These are phyloP conservation scores for Acorus calamus DNA, from an alignment of 106 monocot genomes.

Conservation along the genomic window DNA sequence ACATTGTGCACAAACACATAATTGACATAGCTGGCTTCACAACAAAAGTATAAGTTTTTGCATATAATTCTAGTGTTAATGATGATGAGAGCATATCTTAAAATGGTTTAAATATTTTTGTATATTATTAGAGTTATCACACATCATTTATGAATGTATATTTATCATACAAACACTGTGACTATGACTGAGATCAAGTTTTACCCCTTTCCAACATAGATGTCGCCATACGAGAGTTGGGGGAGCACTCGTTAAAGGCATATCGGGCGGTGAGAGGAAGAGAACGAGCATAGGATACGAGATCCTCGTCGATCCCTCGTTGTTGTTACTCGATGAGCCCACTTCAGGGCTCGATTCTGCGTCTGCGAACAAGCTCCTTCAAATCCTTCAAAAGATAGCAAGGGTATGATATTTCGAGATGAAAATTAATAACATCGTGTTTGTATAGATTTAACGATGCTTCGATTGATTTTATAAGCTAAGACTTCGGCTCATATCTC, in stretches of 20 bases:
- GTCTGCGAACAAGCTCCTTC: slow-evolving; percentile 76
- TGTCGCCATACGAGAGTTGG: slow-evolving; percentile 83
- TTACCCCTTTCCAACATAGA: slow-evolving; percentile 17
- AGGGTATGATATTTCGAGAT: slow-evolving; percentile 19
- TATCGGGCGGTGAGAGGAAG: slow-evolving; percentile 95
- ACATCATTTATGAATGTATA: too few species aligned
- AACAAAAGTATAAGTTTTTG: too few species aligned
- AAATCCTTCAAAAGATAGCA: slow-evolving; percentile 56
- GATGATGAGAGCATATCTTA: too few species aligned
- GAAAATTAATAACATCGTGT: neutral
- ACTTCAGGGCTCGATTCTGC: slow-evolving; percentile 93
- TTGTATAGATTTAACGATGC: neutral
- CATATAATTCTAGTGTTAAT: too few species aligned
- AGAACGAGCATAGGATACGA: slow-evolving; percentile 93
- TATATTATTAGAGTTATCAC: too few species aligned
- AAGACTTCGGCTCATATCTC: too few species aligned
- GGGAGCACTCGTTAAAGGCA: slow-evolving; percentile 61
- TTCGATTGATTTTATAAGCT: too few species aligned
- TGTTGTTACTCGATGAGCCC: slow-evolving; percentile 86
- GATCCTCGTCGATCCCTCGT: slow-evolving; percentile 86
- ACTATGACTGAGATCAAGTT: too few species aligned
- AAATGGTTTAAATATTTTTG: too few species aligned
- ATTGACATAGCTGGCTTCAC: too few species aligned
- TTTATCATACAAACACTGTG: too few species aligned
- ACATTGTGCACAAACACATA: too few species aligned